Conservation (phyloP, 129 eudicot genomes). For the Oenanthe sinensis region DNA sequence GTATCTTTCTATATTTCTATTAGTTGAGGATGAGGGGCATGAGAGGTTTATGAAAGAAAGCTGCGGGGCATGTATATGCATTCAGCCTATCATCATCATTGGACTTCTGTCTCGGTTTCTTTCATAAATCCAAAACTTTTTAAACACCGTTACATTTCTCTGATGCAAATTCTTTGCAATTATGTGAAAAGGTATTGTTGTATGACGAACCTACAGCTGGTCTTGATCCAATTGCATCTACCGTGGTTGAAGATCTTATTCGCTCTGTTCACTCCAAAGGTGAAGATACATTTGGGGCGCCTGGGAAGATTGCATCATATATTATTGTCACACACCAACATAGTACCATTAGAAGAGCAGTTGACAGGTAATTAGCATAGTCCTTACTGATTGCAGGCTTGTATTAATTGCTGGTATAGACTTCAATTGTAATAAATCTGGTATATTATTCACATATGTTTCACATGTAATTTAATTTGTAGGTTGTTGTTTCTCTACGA, state of each 20-base stretch:
- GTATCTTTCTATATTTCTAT: too few relatives aligned
- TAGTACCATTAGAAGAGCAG: slow-evolving; percentile 91
- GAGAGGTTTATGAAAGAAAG: too few relatives aligned
- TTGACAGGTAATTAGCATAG: slow-evolving; percentile 57
- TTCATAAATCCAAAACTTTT: neutral
- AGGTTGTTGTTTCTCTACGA: slow-evolving; percentile 87
- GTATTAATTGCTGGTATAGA: neutral
- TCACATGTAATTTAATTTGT: slow-evolving; percentile 3
- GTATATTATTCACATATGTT: slow-evolving; percentile 1
- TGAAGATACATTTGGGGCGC: slow-evolving; percentile 66
- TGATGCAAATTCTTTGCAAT: slow-evolving; percentile 6
- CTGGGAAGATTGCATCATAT: slow-evolving; percentile 85
- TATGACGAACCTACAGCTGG: slow-evolving; percentile 99
- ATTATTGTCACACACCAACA: slow-evolving; percentile 96
- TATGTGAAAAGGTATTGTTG: slow-evolving; percentile 60
- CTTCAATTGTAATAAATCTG: neutral
- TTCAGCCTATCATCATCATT: neutral
- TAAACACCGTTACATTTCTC: neutral
- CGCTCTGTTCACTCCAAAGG: slow-evolving; percentile 87
- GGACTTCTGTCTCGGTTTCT: neutral
- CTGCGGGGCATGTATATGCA: too few relatives aligned
- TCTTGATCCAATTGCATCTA: slow-evolving; percentile 97
- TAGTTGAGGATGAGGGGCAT: too few relatives aligned
- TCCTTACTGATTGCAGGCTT: slow-evolving; percentile 1
- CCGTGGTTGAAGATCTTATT: slow-evolving; percentile 94